Evolutionary conservation across 352 stramenopile species (phyloP), one percentile per base, ranked within the genome.

Genomic region (Phytophthora rubi): DNA sequence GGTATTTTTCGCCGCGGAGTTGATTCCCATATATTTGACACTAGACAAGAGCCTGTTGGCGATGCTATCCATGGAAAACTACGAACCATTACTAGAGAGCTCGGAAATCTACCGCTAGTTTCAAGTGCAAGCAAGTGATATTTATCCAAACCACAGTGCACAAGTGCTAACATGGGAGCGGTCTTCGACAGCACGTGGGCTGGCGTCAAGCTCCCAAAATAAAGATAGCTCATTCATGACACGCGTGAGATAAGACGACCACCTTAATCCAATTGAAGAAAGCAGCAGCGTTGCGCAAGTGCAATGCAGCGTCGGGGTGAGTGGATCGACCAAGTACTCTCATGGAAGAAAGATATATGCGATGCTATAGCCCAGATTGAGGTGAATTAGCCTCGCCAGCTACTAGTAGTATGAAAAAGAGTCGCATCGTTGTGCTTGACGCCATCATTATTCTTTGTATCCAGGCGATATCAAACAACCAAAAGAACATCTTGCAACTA

Each of bases 51-150:
- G 85, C 16, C 62, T 95, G 21, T 73, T 95, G 18, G 81, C 82
- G 8, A 91, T 95, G 85, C 73, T 95, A 12, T 94, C 86, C 4
- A 78, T 94, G 9, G 88, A 95, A 57, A 80, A 94, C 30, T 94
- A 94, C 63, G 82, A 93, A 21, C 83, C 83, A 30, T 61, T 93
- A 21, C 70, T 93, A 18, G 86, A 91, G 62, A 84, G 58, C 37
- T 89, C 80, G 3, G 77, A 80, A n/a, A 64, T 90, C 2, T 55
- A 55, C 15, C 49, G 49, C 49, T 55, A 55, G 23, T 37, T 33
- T 18, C 10, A 37, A 16, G 26, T 58, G 49, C 8, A 15, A 37
- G 45, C 33, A 51, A 59, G 18, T 53, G 56, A 62, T 74, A 71
- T 70, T 71, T 74, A 77, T 64, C 33, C 23, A 44, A 23, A 30